Evolutionary conservation across 345 rosid species (phyloP), one percentile per base, ranked within the genome.

Genomic region (Dipteronia sinensis): DNA sequence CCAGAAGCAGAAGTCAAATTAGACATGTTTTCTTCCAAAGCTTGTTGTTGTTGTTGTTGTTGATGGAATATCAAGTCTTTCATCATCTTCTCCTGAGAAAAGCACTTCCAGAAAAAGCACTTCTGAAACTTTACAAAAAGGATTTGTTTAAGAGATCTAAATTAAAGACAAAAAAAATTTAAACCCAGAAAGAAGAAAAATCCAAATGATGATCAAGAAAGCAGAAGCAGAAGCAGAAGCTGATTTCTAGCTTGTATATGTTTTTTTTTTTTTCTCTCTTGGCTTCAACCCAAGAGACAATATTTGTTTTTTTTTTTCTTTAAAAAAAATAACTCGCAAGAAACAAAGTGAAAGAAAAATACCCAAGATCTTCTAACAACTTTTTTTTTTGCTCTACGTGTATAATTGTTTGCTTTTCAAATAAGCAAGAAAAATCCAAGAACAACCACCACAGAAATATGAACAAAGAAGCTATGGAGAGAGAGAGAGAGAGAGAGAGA

Each of bases 1-100:
- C 87, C 88, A 58, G 89, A 92, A 76, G 95, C 90, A 79, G 92
- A 91, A 78, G 98, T 95, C 87, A 95, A 85, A 87, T 93, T 95
- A 40, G 98, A 93, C 98, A 93, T 90, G 81, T 92, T 90, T 73
- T 90, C 93, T 66, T 89, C 91, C 29, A 80, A 67, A 59, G 72
- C 71, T 53, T 67, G 77, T 27, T 83, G 77, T 4, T 78, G 77
- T 31, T 79, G 82, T 49, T 86, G 84, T 0, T 85, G 85, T 56
- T 83, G 87, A 61, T 83, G 85, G 76, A 90, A 88, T 66, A 89
- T 72, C 82, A 87, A 83, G 65, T 81, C 85, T 83, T 90, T 84
- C 86, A 87, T 80, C 81, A 70, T 84, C 85, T 77, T 76, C 27
- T 34, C 31, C 70, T 38, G 51, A n/a, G 74, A 16, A 76, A 31